Evolutionary conservation across 2,329 filamentous ascomycete genomes (phyloP).

Genomic region (Penicillium sclerotigenum): DNA sequence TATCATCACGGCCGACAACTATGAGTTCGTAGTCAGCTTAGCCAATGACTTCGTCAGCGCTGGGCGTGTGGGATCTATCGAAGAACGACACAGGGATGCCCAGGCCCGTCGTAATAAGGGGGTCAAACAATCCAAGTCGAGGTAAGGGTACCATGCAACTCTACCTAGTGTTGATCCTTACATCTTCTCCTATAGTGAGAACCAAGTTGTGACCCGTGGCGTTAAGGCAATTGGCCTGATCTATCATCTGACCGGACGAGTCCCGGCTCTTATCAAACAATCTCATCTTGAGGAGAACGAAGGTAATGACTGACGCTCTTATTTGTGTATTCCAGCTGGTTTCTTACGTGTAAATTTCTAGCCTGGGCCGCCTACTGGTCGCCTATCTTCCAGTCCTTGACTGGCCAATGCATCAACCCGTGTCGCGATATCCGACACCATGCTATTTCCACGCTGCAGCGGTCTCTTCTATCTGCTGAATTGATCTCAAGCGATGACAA

Average conservation of each 20-base stretch:
- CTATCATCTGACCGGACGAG: conserved; percentile 74
- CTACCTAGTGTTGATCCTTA: conserved; percentile 6
- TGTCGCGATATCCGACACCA: conserved; percentile 89
- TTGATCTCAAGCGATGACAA: conserved; percentile 79
- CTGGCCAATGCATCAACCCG: conserved; percentile 87
- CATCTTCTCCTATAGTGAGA: conserved; percentile 51
- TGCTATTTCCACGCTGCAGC: conserved; percentile 80
- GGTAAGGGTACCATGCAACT: conserved; percentile 46
- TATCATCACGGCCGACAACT: conserved; percentile 91
- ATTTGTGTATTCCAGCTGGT: background rate
- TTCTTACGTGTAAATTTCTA: conserved; percentile 32
- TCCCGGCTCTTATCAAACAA: conserved; percentile 83
- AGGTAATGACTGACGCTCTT: conserved; percentile 49
- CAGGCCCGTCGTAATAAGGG: conserved; percentile 52
- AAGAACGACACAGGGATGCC: conserved; percentile 66
- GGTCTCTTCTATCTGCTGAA: conserved; percentile 78
- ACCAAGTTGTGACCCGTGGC: conserved; percentile 71
- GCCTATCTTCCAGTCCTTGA: conserved; percentile 85
- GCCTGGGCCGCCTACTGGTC: conserved; percentile 99
- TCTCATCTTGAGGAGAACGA: conserved; percentile 86
- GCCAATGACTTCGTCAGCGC: conserved; percentile 87
- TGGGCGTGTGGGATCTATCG: conserved; percentile 66
- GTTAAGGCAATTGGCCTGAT: conserved; percentile 78
- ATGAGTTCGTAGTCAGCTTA: conserved; percentile 78
- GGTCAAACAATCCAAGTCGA: conserved; percentile 51